A percentile compares a stretch with the other conserved stretches of the same genome.
These are phyloP conservation scores for Fusarium stilboides DNA, from an alignment of 2,329 filamentous ascomycete species.

Conservation along the genomic window DNA sequence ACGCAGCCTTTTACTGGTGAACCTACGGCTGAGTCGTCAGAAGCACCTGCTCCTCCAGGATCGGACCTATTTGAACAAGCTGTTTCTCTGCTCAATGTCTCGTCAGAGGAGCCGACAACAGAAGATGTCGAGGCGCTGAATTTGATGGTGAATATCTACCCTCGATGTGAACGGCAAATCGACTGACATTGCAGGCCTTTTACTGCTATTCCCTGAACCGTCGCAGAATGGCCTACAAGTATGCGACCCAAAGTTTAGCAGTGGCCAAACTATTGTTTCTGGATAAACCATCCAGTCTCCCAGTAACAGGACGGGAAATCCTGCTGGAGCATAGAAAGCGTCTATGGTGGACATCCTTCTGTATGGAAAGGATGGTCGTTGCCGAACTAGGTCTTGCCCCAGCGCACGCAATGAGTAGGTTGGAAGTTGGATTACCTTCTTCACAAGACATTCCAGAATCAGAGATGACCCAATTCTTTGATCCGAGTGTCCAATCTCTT, in stretches of 20 bases:
- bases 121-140: not conserved
- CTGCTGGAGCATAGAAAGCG: not conserved
- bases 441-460: not conserved
- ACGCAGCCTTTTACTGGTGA: not conserved
- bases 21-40: not conserved
- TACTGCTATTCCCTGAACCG: not conserved
- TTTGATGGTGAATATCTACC: not conserved
- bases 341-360: not conserved
- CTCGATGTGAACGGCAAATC: too few species aligned
- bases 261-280: not conserved
- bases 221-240: not conserved
- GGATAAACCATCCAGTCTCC: not conserved
- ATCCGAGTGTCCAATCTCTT: not conserved
- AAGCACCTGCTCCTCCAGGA: not conserved
- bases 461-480: not conserved
- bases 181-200: not conserved
- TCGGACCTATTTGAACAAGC: constrained; percentile 1
- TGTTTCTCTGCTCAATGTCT: not conserved
- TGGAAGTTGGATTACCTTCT: not conserved
- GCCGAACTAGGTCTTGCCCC: not conserved
- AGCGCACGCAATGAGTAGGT: not conserved
- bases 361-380: constrained; percentile 6
- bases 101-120: not conserved
- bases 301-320: not conserved
- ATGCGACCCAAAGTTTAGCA: not conserved